Base-by-base conservation (phyloP, 2,329 filamentous ascomycete genomes). In the Celoporthe dispersa region DNA sequence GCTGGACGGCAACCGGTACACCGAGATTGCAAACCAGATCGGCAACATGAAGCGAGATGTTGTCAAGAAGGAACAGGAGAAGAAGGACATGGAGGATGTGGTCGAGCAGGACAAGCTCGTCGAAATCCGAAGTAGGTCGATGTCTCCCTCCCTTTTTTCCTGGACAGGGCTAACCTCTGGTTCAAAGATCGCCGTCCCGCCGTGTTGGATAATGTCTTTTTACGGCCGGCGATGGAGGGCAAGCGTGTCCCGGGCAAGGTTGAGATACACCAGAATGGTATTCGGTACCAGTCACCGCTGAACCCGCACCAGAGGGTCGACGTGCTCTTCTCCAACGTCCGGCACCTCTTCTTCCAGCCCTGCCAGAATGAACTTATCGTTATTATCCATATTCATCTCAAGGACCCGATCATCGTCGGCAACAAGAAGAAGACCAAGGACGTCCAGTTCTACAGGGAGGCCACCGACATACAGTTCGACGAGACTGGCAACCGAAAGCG, bases 81-180 rank as follows among this genome's bases (percentile, higher is more conserved):
- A 98, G 89, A 99, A 99, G 84, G 95, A 99, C 76, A 92, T 99
- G 92, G 96, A 99, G 79, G 96, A 99, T 80, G 96, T 99, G 31
- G 94, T 99, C 7, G 96, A 98, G 81, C 96, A 99, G 80, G 96
- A 99, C 79, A 99, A 99, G 84, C 89, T 99, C 66, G 86, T 97
- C 75, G 94, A 98, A 78, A 94, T 98, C 75, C 88, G 96, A 85
- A 97, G 92, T 94, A 84, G 84, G 90, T 84, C 22, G 8, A 55
- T 22, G 57, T 62, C 22, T 69, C 67, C 19, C 41, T 61, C 22
- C 39, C 62, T 19, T 14, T 41, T 22, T 63, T 2, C 31, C 12
- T 53, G 41, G 55, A 53, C 22, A 51, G 72, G 75, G 68, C 84
- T 89, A 82, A 87, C 78, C 44, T 53, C 25, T 33, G 6, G 8